A percentile compares a stretch with the other conserved stretches of the same genome.
phyloP scores from a whole-genome alignment of 2,329 filamentous ascomycete species.

The Hypomyces perniciosus region DNA sequence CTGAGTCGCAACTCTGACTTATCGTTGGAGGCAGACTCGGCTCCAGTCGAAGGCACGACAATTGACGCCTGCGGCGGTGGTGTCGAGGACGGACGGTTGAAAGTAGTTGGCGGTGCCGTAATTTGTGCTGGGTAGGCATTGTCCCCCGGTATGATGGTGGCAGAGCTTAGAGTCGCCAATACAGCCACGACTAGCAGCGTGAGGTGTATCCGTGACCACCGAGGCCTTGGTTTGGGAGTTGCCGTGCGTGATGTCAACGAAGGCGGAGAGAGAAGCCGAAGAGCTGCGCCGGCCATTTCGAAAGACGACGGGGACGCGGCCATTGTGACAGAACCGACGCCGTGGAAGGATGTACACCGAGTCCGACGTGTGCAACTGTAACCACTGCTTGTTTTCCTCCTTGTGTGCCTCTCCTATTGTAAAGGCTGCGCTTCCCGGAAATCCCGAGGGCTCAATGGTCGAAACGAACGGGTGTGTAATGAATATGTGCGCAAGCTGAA shows the following conservation, averaged over 20 bases:
- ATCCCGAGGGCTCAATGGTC: neutral
- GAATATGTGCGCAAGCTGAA: neutral
- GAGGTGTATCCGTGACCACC: neutral
- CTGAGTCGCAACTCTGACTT: neutral
- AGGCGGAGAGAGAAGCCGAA: neutral
- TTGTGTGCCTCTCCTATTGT: neutral
- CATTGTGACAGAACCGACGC: neutral
- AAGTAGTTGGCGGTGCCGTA: neutral
- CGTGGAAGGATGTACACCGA: neutral
- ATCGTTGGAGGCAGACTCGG: neutral
- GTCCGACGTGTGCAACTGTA: neutral
- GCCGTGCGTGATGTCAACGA: neutral
- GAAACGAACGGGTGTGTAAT: neutral
- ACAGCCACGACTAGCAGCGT: slow-evolving; percentile 5
- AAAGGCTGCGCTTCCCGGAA: too few relatives aligned
- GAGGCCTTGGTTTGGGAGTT: neutral
- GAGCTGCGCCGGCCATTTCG: neutral
- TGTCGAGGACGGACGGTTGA: neutral
- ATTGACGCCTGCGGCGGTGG: neutral
- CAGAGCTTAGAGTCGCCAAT: slow-evolving; percentile 7
- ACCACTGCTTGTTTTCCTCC: neutral
- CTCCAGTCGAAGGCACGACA: neutral
- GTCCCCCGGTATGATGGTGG: slow-evolving; percentile 1
- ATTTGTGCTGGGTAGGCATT: slow-evolving; percentile 7
- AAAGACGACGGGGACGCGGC: neutral